phyloP scores from a whole-genome alignment of 805 yeast species.

The Wickerhamiella nectarea region DNA sequence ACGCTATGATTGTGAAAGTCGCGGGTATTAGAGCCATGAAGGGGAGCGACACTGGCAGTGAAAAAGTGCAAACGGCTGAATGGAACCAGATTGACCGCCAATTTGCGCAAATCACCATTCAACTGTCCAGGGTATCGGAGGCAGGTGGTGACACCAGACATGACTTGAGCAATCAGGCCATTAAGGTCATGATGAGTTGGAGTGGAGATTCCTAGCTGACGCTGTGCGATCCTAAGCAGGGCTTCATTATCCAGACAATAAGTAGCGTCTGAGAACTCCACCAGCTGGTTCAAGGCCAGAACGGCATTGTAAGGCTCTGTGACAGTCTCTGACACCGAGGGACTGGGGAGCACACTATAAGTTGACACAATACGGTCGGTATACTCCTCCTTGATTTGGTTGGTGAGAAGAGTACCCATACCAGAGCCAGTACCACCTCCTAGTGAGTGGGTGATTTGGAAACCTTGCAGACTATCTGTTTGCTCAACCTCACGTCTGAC shows the following conservation, averaged over 20 bases:
- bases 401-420: slow-evolving; percentile 79
- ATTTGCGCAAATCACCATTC: slow-evolving; percentile 80
- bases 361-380: slow-evolving; percentile 96
- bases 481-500: slow-evolving; percentile 90
- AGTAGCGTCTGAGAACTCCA: slow-evolving; percentile 83
- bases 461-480: slow-evolving; percentile 86
- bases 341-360: slow-evolving; percentile 84
- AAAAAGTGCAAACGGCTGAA: slow-evolving; percentile 92
- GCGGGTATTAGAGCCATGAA: slow-evolving; percentile 66
- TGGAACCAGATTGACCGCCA: slow-evolving; percentile 89
- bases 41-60: slow-evolving; percentile 91
- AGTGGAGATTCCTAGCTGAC: slow-evolving; percentile 64
- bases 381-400: slow-evolving; percentile 80
- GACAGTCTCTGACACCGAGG: slow-evolving; percentile 83
- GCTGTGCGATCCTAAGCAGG: slow-evolving; percentile 75
- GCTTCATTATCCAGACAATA: slow-evolving; percentile 95
- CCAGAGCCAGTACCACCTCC: slow-evolving; percentile 97
- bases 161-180: slow-evolving; percentile 72
- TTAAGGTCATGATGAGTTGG: slow-evolving; percentile 73
- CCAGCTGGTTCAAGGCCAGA: slow-evolving; percentile 77
- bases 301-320: slow-evolving; percentile 94
- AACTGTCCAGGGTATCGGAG: slow-evolving; percentile 91
- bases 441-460: slow-evolving; percentile 72
- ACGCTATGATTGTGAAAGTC: slow-evolving; percentile 75
- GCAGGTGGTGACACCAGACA: slow-evolving; percentile 92